Evolutionary conservation across 2,329 filamentous ascomycete genomes (phyloP), one percentile per base, ranked within the genome.

Genomic region (Boeremia lycopersici): DNA sequence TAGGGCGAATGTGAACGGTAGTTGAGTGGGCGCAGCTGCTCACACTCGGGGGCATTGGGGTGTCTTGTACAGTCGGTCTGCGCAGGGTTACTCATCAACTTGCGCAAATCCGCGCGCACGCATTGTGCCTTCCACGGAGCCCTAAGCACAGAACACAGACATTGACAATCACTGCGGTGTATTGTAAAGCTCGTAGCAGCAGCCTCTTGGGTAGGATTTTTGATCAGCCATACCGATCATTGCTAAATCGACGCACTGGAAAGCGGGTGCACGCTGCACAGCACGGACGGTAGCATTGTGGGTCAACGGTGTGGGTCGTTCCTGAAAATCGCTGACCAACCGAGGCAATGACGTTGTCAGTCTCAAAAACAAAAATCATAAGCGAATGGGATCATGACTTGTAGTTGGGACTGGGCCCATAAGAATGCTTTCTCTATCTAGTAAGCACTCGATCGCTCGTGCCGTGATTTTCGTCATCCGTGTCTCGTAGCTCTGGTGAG

Each of bases 401-500:
- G 23, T 8, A 28, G 15, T 10, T 28, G 13, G 41, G 36, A 42
- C 30, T 41, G 31, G 35, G 33, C 36, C 30, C 8, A 34, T n/a
- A 31, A 28, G 15, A 41, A 48, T 36, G 41, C 59, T 55, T 43
- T 58, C 61, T 54, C 52, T 42, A 59, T 61, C 59, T 63, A 49
- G 38, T 30, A 28, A 26, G 33, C n/a, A 58, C 56, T 45, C 62
- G 42, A 48, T 57, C 40, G 41, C 41, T 53, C 46, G 52, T 60
- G 55, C 52, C 55, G 42, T 63, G 28, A 53, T 52, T 56, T 58
- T 60, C 63, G 28, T 64, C 46, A 55, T 59, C 48, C 62, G 57
- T 64, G 46, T 59, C 40, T 63, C 62, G 49, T 68, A 60, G 57
- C 49, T 59, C 58, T 23, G 34, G 44, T 48, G 59, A 63, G 56